Evolutionary conservation across 257 asterid genomes (phyloP), one percentile per base, ranked within the genome.

Genomic region (Linaria vulgaris): DNA sequence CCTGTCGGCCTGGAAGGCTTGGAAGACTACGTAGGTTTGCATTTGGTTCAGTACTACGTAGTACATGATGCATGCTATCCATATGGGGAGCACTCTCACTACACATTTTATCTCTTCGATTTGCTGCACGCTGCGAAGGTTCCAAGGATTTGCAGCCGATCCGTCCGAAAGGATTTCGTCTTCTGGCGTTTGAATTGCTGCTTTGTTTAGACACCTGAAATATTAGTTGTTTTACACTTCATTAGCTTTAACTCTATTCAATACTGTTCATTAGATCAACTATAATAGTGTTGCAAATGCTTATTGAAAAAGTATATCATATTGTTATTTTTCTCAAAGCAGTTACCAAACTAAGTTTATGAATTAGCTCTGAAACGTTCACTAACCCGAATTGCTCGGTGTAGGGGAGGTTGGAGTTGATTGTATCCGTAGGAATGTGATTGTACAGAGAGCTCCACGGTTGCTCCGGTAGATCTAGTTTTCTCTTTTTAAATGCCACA

Each of bases 61-160:
- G 79, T 74, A 80, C 1, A 74, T 4, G 10, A 77, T 34, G 3
- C 79, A 79, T 0, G 83, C 10, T 1, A 77, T n/a, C 86, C 83
- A 80, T 12, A 80, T 51, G 12, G 83, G 83, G 1, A 77, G 38
- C 30, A 75, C 79, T 56, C 74, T 30, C 0, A 77, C 14, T 9
- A 80, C 68, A 59, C 86, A 79, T 71, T 83, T 83, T 15, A 71
- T 63, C 73, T 80, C 82, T 66, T 83, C 86, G 19, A 83, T 80
- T 68, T 80, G 86, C 47, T 80, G 85, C 63, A 83, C 13, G 31
- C 77, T 83, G 69, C 79, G 69, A 12, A 80, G 72, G 22, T 61
- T 73, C 88, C 88, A 80, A 22, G 77, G 75, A 59, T 83, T 54
- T 0, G 70, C 73, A 14, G 72, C 67, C 51, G 80, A 57, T 64